Percentiles rank a stretch among this genome's conserved stretches.
phyloP scores from a whole-genome alignment of 2,329 filamentous ascomycete species.

The Sporothrix brasiliensis region DNA sequence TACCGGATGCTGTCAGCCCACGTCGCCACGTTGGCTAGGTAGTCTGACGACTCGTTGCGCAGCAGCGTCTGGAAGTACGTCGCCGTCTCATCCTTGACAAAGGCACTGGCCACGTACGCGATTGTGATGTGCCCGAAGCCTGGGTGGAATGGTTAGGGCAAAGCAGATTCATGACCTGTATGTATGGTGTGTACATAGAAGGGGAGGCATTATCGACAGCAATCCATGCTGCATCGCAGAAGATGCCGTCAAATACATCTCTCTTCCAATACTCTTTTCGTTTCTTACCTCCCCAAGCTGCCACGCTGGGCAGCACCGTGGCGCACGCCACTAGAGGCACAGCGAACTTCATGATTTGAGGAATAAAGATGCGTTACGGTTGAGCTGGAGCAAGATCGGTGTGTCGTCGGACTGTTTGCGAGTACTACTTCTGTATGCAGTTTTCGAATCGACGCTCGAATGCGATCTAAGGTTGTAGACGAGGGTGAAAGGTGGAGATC shows the following conservation, averaged over 20 bases:
- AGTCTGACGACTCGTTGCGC: conserved; percentile 56
- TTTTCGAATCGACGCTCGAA: not conserved
- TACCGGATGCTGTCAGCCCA: conserved; percentile 71
- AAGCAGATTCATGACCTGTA: not conserved
- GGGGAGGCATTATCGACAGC: no score
- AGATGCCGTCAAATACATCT: not conserved
- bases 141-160: conserved; percentile 37
- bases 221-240: not conserved
- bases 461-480: not conserved
- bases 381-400: not conserved
- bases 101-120: conserved; percentile 63
- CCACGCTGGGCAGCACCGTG: conserved; percentile 42
- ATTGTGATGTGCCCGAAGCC: conserved; percentile 68
- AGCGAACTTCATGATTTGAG: conserved; percentile 33
- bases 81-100: conserved; percentile 60
- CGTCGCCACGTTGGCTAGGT: conserved; percentile 64
- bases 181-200: not conserved
- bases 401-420: not conserved
- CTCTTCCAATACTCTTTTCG: not conserved
- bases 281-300: conserved; percentile 50
- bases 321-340: conserved; percentile 40
- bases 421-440: no score
- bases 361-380: not conserved
- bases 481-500: not conserved
- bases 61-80: conserved; percentile 61